Conservation (phyloP, 2,329 filamentous ascomycete genomes). For the Curvularia verruculosa region DNA sequence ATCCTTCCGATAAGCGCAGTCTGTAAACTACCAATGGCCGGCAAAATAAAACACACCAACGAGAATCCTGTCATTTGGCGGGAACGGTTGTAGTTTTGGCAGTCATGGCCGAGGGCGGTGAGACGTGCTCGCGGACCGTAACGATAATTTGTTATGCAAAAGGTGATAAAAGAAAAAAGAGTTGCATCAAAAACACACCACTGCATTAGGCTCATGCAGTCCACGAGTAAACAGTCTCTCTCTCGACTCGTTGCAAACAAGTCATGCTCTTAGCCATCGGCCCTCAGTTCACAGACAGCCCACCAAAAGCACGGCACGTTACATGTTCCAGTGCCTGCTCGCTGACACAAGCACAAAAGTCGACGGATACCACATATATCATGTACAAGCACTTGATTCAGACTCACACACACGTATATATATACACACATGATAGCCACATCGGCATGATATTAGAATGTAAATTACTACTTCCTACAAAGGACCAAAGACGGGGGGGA, state of each 20-base stretch:
- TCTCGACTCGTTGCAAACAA: not conserved
- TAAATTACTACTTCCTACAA: constrained; percentile 52
- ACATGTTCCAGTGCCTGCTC: not conserved
- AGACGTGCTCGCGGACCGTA: not conserved
- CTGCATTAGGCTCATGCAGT: not conserved
- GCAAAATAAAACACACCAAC: no score
- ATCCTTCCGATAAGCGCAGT: no score
- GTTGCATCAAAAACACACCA: not conserved
- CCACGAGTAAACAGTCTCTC: not conserved
- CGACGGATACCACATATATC: not conserved
- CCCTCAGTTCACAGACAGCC: no score
- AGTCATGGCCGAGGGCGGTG: not conserved
- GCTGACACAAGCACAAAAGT: not conserved
- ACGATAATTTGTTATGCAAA: not conserved
- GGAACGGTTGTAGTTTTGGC: no score
- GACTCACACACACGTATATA: not conserved
- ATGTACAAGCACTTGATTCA: not conserved
- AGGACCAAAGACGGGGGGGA: constrained; percentile 48
- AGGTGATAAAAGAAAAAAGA: not conserved
- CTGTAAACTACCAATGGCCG: no score
- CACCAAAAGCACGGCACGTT: not conserved
- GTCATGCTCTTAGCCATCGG: no score
- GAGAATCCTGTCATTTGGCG: no score
- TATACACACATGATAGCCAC: constrained; percentile 15
- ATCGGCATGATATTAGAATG: constrained; percentile 47